These are phyloP conservation scores for Quercus dentata DNA, from an alignment of 306 rosid species.

Conservation along the genomic window DNA sequence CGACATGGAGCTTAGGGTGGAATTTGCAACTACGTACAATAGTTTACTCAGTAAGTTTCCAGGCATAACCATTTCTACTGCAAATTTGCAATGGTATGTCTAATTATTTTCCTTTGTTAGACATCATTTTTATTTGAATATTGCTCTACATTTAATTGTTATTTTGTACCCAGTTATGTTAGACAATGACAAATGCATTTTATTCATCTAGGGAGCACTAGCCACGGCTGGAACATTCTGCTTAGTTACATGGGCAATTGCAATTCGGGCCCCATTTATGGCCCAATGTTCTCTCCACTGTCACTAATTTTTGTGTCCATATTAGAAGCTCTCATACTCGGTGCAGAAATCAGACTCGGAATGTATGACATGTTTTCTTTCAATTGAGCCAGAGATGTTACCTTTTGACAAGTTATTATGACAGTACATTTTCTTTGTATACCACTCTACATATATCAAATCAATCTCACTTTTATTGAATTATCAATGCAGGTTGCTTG, in stretches of 20 bases:
- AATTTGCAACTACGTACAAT: slow-evolving; percentile 58
- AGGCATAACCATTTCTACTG: too few relatives aligned
- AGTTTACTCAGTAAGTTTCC: slow-evolving; percentile 47
- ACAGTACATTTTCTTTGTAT: background rate
- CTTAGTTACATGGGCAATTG: slow-evolving; percentile 48
- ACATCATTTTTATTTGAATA: too few relatives aligned
- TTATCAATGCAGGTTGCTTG: slow-evolving; percentile 44
- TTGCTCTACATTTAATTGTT: too few relatives aligned
- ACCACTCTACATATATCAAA: background rate
- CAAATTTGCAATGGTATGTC: too few relatives aligned
- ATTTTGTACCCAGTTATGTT: too few relatives aligned
- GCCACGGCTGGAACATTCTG: slow-evolving; percentile 58
- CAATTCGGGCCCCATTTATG: slow-evolving; percentile 53
- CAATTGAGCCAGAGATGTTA: background rate
- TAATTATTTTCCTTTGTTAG: too few relatives aligned
- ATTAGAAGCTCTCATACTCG: slow-evolving; percentile 49
- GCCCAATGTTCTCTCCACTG: slow-evolving; percentile 68
- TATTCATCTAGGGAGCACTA: slow-evolving; percentile 45
- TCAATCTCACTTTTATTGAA: background rate
- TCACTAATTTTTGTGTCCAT: slow-evolving; percentile 57
- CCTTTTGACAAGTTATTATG: background rate
- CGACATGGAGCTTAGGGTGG: slow-evolving; percentile 55
- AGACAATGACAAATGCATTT: background rate
- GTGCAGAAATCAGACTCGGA: slow-evolving; percentile 46
- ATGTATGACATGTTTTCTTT: slow-evolving; percentile 27